phyloP scores from a whole-genome alignment of 2,329 filamentous ascomycete species.

The Cadophora sp. region DNA sequence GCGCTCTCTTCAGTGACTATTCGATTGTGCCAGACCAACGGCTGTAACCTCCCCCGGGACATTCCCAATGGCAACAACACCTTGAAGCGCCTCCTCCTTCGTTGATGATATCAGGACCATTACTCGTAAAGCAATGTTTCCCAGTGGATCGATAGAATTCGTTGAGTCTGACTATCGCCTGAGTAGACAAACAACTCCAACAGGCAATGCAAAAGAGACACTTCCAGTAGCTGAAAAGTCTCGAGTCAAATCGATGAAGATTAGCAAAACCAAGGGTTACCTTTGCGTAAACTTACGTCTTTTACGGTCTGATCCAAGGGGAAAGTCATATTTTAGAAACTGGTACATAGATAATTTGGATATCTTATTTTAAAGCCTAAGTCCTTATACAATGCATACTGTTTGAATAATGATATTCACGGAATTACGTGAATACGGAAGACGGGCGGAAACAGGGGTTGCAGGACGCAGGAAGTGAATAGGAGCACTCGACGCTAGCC shows the following conservation, averaged over 20 bases:
- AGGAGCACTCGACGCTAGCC: too few relatives aligned
- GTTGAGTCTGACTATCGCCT: background rate
- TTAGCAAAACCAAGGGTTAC: background rate
- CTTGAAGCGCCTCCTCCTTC: background rate
- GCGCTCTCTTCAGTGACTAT: too few relatives aligned
- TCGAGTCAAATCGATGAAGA: background rate
- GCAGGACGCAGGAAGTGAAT: too few relatives aligned
- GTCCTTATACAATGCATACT: too few relatives aligned
- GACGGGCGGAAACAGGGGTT: too few relatives aligned
- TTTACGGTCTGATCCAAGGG: background rate
- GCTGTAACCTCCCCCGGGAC: too few relatives aligned
- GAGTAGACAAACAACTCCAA: background rate
- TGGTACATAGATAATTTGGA: background rate
- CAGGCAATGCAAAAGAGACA: background rate
- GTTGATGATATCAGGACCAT: background rate
- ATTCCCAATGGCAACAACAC: background rate
- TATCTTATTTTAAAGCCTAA: too few relatives aligned
- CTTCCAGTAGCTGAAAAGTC: background rate
- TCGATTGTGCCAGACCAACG: too few relatives aligned
- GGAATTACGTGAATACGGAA: too few relatives aligned
- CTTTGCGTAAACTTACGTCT: background rate
- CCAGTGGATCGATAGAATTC: background rate
- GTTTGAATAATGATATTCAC: too few relatives aligned
- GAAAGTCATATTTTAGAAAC: background rate
- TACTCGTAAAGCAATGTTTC: slow-evolving; percentile 1